Base-by-base conservation (phyloP, 1,139 yeast genomes). In the Debaryomyces sp. region DNA sequence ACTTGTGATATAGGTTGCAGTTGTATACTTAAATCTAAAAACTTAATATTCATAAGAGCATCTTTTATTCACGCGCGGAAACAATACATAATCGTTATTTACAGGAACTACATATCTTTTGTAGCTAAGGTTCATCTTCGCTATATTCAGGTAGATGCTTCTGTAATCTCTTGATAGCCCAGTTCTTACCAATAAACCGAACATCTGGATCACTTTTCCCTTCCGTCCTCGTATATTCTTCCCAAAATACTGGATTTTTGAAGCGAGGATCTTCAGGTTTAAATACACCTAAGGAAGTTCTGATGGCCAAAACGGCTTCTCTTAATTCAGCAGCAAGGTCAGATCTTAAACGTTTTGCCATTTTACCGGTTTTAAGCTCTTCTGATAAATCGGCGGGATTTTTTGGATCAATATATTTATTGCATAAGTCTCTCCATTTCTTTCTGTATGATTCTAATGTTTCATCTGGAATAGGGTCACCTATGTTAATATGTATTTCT, bases 161-260 rank as follows among this genome's bases (percentile, higher is more conserved):
- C 61, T 87, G 95, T 41, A 84, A 75, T 56, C 89, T 75, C 62
- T 80, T 81, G 22, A 86, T 78, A 2, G 96, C 96, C 94, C 95
- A 87, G 61, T 87, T 87, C 59, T 82, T 71, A 1, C 96, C 96
- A 18, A 86, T 74, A 54, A 87, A 87, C 54, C 82, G 67, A 30
- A 87, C 80, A 49, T 82, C 87, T 1, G 87, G 86, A 53, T 83
- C 90, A 50, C 84, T 78, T 35, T 62, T 67, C 6, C 96, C 96
- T 62, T 86, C 89, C 1, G 85, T 66, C 2, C 53, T 45, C 6
- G 94, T 87, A 60, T 76, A 87, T 27, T 70, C 64, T 53, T 75
- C 80, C 97, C 97, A 91, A 73, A 86, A 91, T 22, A 66, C 68
- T 1, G 90, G 90, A 36, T 78, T 77, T 49, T 75, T 81, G 57